These are phyloP conservation scores for Apiotrichum sp. DNA, from an alignment of 1,284 basidiomycete genomes.

Conservation along the genomic window DNA sequence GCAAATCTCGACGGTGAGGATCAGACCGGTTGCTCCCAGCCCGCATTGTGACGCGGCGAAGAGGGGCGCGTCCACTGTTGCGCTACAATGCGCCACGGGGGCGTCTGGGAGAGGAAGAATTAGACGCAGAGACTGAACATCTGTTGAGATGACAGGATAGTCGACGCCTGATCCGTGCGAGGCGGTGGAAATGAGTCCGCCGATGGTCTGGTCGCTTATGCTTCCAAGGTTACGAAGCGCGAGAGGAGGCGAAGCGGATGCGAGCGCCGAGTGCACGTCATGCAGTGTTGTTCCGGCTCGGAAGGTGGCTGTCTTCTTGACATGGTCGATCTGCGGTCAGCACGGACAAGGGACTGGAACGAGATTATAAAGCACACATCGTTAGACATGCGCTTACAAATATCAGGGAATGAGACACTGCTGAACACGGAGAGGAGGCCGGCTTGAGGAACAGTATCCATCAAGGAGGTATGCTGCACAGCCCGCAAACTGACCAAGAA, in stretches of 20 bases:
- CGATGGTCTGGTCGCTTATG: conserved; percentile 93
- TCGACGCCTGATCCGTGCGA: conserved; percentile 85
- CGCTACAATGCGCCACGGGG: conserved; percentile 28
- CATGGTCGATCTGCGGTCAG: conserved; percentile 59
- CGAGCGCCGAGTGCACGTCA: conserved; percentile 61
- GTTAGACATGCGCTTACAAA: too few species aligned
- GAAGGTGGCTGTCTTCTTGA: conserved; percentile 58
- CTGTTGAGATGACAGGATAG: conserved; percentile 76
- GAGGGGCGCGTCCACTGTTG: conserved; percentile 59
- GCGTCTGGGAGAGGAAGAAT: conserved; percentile 48
- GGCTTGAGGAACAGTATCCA: too few species aligned
- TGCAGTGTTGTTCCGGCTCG: conserved; percentile 72
- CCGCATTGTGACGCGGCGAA: conserved; percentile 92
- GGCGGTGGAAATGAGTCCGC: conserved; percentile 88
- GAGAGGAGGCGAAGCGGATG: conserved; percentile 55
- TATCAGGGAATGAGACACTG: too few species aligned
- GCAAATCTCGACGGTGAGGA: conserved; percentile 69
- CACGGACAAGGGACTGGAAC: conserved; percentile 57
- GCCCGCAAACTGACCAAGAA: too few species aligned
- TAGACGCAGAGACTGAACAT: conserved; percentile 68
- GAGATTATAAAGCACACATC: neutral
- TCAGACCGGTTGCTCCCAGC: conserved; percentile 85
- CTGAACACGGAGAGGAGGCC: too few species aligned
- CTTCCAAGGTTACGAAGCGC: conserved; percentile 92
- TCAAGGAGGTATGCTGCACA: too few species aligned